Percentiles rank a stretch among this genome's conserved stretches.
These are phyloP conservation scores for Nothopassalora personata DNA, from an alignment of 2,329 filamentous ascomycete species.

Conservation along the genomic window DNA sequence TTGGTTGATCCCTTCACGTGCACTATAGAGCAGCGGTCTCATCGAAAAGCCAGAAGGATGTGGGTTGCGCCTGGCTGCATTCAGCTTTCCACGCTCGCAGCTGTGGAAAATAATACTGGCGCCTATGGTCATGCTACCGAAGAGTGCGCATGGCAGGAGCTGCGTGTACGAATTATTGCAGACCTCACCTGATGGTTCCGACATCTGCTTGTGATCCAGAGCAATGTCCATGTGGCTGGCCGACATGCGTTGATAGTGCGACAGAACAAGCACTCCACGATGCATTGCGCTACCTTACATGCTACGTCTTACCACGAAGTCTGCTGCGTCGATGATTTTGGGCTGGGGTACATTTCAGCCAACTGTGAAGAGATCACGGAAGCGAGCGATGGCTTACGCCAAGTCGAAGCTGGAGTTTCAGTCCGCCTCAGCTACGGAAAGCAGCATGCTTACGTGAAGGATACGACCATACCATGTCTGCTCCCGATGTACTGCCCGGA, in stretches of 20 bases:
- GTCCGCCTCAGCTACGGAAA: not conserved
- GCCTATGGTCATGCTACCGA: not conserved
- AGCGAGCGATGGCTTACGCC: not conserved
- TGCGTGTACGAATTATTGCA: not conserved
- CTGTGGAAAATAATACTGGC: not conserved
- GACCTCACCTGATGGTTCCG: not conserved
- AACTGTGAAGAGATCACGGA: not conserved
- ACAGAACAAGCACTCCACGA: not conserved
- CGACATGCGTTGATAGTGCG: not conserved
- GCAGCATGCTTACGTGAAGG: not conserved
- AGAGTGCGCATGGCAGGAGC: not conserved
- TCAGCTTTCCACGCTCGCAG: not conserved
- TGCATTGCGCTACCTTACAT: not conserved
- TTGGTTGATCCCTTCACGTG: not conserved
- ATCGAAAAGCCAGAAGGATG: not conserved
- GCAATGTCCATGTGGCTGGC: not conserved
- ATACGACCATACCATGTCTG: not conserved
- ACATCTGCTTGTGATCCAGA: not conserved
- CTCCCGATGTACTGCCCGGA: not conserved
- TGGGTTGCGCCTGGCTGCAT: not conserved
- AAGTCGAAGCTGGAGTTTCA: not conserved
- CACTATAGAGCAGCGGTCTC: not conserved
- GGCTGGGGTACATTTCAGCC: not conserved
- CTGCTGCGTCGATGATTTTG: not conserved
- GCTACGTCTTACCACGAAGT: not conserved